A percentile compares a stretch with the other conserved stretches of the same genome.
Evolutionary conservation across 768 basidiomycete species (phyloP).

Genomic region (Asterophora parasitica): DNA sequence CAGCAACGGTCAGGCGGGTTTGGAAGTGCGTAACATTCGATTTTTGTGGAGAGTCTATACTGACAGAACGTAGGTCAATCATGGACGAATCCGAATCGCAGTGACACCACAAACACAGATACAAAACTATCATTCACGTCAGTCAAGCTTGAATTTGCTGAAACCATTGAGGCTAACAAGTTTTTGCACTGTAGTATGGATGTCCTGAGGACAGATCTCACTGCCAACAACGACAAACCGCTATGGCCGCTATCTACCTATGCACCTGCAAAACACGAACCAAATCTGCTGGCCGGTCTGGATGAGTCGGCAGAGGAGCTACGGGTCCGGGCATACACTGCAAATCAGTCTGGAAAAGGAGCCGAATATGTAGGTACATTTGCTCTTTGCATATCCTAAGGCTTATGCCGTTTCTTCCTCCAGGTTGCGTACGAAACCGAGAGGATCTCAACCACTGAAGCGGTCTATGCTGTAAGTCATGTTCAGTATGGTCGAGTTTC

Average conservation of each 20-base stretch:
- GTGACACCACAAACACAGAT: constrained; percentile 16
- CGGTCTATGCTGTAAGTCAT: constrained; percentile 32
- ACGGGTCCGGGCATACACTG: constrained; percentile 55
- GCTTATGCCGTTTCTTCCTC: neutral
- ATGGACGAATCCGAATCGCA: constrained; percentile 29
- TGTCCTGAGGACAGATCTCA: constrained; percentile 59
- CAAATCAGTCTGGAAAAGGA: constrained; percentile 47
- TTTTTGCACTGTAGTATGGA: constrained; percentile 43
- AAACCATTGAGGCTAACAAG: neutral
- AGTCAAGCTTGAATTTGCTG: neutral
- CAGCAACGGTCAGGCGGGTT: constrained; percentile 32
- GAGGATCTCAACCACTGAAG: constrained; percentile 50
- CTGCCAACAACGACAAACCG: constrained; percentile 58
- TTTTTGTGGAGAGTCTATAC: constrained; percentile 6
- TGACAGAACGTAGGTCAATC: constrained; percentile 29
- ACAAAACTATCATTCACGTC: constrained; percentile 27
- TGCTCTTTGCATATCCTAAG: neutral
- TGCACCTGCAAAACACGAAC: constrained; percentile 72
- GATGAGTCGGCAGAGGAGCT: constrained; percentile 82
- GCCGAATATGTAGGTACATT: constrained; percentile 63
- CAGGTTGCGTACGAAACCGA: constrained; percentile 56
- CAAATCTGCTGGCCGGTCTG: constrained; percentile 54
- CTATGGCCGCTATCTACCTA: constrained; percentile 78
- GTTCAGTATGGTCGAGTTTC: neutral
- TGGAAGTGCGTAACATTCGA: constrained; percentile 41